Conservation (phyloP, 139 green algal genomes). For the Chlorella vulgaris region DNA sequence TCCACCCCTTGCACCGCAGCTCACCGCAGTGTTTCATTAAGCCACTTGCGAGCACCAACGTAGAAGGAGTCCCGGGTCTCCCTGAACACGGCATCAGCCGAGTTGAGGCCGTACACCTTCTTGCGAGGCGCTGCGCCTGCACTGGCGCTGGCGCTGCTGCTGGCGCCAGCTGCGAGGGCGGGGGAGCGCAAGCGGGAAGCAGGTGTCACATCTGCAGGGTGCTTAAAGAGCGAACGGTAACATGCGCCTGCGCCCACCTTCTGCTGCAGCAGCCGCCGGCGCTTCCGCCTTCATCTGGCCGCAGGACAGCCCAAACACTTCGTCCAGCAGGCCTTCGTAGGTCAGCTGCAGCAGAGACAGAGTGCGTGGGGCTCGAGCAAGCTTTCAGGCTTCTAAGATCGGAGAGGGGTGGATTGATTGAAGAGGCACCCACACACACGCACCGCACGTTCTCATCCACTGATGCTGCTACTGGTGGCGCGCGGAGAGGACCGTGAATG, state of each 20-base stretch:
- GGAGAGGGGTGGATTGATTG: too few relatives aligned
- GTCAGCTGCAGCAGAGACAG: conserved; percentile 83
- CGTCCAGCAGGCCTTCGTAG: conserved; percentile 95
- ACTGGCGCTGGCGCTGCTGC: background rate
- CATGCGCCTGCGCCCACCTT: too few relatives aligned
- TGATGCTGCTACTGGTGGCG: too few relatives aligned
- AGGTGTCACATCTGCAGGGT: too few relatives aligned
- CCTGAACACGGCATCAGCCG: conserved; percentile 65
- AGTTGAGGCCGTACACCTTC: conserved; percentile 55
- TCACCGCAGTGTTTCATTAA: conserved; percentile 46
- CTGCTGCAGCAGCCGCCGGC: background rate
- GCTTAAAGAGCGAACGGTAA: background rate
- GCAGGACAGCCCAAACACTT: conserved; percentile 81
- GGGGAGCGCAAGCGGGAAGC: background rate
- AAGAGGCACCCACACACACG: too few relatives aligned
- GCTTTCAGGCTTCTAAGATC: too few relatives aligned
- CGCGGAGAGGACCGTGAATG: too few relatives aligned
- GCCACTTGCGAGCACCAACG: conserved; percentile 34
- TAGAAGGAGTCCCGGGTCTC: conserved; percentile 68
- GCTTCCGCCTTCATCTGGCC: conserved; percentile 32
- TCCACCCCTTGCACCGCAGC: background rate
- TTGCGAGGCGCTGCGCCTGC: background rate
- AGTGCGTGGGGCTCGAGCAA: too few relatives aligned
- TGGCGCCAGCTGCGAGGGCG: background rate
- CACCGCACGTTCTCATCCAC: too few relatives aligned